A percentile compares a stretch with the other conserved stretches of the same genome.
Conservation (phyloP, 2,329 filamentous ascomycete genomes). For the Arthrobotrys megalospora region DNA sequence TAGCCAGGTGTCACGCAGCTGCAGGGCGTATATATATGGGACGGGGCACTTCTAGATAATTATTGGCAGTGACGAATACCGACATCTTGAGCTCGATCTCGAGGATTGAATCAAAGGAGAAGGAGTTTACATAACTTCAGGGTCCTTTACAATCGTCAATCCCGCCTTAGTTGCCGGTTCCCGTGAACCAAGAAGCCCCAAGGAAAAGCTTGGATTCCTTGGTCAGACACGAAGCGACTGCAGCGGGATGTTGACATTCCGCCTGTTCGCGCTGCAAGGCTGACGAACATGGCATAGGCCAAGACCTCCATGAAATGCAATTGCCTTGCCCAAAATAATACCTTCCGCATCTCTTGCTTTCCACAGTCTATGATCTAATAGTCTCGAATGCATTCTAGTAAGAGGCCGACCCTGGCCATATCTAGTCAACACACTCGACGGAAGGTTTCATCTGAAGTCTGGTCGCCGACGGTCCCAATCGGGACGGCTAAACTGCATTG, state of each 20-base stretch:
- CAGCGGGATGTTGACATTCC: conserved; percentile 24
- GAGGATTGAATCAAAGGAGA: neutral
- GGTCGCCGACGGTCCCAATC: neutral
- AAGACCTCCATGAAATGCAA: conserved; percentile 7
- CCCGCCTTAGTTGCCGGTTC: neutral
- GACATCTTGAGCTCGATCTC: neutral
- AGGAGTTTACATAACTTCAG: conserved; percentile 16
- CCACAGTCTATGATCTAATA: too few species aligned
- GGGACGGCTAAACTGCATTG: neutral
- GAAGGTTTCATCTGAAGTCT: neutral
- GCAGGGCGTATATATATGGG: conserved; percentile 1
- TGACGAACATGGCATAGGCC: conserved; percentile 48
- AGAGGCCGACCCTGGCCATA: too few species aligned
- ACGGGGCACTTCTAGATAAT: neutral
- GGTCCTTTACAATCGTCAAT: conserved; percentile 20
- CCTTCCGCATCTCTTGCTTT: too few species aligned
- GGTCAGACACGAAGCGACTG: conserved; percentile 10
- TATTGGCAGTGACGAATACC: neutral
- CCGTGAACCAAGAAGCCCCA: conserved; percentile 30
- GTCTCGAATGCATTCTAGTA: too few species aligned
- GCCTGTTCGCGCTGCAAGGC: conserved; percentile 17
- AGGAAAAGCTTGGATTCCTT: conserved; percentile 50
- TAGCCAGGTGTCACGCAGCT: conserved; percentile 19
- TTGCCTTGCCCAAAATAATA: too few species aligned
- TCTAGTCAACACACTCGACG: too few species aligned